These are phyloP conservation scores for Sarocladium kiliense DNA, from an alignment of 2,329 filamentous ascomycete genomes.

Conservation along the genomic window DNA sequence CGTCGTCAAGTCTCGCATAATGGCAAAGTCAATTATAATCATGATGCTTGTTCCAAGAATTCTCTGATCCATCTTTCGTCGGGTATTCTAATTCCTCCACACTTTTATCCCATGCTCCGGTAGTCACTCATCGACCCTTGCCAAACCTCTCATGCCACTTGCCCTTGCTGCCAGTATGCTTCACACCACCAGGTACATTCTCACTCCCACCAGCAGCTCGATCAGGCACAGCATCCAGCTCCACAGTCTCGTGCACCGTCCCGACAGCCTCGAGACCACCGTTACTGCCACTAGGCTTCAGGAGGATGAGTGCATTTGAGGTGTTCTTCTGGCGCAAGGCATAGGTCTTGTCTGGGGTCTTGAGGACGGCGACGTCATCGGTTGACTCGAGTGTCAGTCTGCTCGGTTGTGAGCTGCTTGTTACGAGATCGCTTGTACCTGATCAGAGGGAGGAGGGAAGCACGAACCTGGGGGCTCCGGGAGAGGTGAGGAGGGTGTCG, in stretches of 20 bases:
- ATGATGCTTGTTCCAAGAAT: too few relatives aligned
- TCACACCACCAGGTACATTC: constrained; percentile 13
- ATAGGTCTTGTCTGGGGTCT: constrained; percentile 47
- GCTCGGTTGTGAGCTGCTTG: too few relatives aligned
- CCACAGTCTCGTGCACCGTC: constrained; percentile 57
- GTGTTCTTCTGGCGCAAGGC: constrained; percentile 62
- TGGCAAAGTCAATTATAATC: too few relatives aligned
- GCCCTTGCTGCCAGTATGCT: constrained; percentile 31
- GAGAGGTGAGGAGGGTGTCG: constrained; percentile 48
- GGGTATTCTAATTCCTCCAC: not conserved
- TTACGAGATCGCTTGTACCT: too few relatives aligned
- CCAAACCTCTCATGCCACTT: constrained; percentile 60
- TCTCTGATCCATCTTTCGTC: not conserved
- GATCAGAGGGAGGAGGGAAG: not conserved
- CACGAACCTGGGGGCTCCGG: constrained; percentile 47
- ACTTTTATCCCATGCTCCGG: not conserved
- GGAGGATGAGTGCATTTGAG: constrained; percentile 58
- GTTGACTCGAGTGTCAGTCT: constrained; percentile 47
- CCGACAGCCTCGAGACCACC: constrained; percentile 43
- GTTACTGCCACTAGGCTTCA: constrained; percentile 27
- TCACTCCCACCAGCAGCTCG: constrained; percentile 22
- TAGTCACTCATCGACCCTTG: constrained; percentile 31
- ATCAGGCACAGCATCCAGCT: constrained; percentile 44
- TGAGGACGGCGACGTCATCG: constrained; percentile 45
- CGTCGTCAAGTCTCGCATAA: too few relatives aligned